Evolutionary conservation across 495 filamentous ascomycete species (phyloP), one percentile per base, ranked within the genome.

Genomic region (Aspergillus wentii): DNA sequence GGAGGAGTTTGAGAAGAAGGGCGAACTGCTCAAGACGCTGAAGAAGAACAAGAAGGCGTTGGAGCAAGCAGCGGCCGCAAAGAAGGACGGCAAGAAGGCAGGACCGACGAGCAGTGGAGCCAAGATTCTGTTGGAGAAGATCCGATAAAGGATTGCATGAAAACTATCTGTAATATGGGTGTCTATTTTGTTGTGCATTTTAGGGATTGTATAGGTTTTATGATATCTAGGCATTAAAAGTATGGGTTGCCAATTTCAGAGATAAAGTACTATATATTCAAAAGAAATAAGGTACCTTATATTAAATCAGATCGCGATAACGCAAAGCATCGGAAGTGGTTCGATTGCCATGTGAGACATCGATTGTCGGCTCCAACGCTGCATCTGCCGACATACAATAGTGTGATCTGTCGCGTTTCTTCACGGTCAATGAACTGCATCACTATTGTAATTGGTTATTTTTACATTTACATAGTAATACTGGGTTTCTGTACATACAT

Each of bases 1-100:
- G 2, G 76, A 82, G 3, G 84, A 83, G 33, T 96, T 95, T 50
- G 65, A 69, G 16, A 68, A 77, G 47, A 78, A 76, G 56, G 65
- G 64, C 11, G 81, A 85, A 38, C 59, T 94, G 21, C 49, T 82
- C 41, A 74, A 80, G 53, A 71, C 63, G 3, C 62, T 94, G 41
- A 79, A 76, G 57, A 75, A 79, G 56, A 60, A 56, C 32, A 69
- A 61, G 49, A 70, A 72, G 57, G 59, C 59, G 39, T 54, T 83
- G 49, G 64, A 75, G 54, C 52, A 68, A 48, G 26, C 4, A n/a
- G 58, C 56, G 22, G 52, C 56, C 29, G 53, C 51, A 27, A 53
- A 51, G 30, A 67, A 62, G 38, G 56, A 61, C 36, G 54, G 46
- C 13, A 56, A 60, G 52, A 69, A 62, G 50, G 41, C 56, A 6